Evolutionary conservation across 495 filamentous ascomycete species (phyloP), one percentile per base, ranked within the genome.

Genomic region (Hyphodiscus hymeniophilus): DNA sequence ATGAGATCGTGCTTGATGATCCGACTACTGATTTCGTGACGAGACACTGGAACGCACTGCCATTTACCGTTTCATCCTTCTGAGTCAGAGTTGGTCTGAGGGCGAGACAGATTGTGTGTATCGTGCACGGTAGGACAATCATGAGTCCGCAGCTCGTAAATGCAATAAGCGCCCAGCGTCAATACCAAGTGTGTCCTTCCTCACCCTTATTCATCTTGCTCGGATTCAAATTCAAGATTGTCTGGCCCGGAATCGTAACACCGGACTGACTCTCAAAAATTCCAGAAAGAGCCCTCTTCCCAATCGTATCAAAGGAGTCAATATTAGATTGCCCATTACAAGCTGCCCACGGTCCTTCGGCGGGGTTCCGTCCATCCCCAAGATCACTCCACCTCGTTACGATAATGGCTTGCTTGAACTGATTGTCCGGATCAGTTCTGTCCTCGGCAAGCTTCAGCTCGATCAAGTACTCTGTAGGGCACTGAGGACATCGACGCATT

Each of bases 371-470:
- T 3, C 74, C 73, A 63, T 76, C 66, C 2, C 77, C 77, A 26
- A 81, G 57, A 60, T 81, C 77, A 48, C 63, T 69, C 77, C 77
- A 81, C 18, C 75, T 59, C 15, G 75, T 81, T 13, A 81, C 73
- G n/a, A 73, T 64, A 43, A 81, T 69, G 7, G 71, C 71, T 48
- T 79, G 76, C 51, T 67, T 75, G 61, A 81, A 81, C 12, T 50
- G 54, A 16, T 60, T 56, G 4, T 57, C 33, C 18, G 54, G 50
- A 38, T 59, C 48, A 23, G 38, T 53, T 30, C 54, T 63, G 50
- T 81, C 74, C 56, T 80, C 76, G 1, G 68, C 60, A 34, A 79
- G 58, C 28, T 73, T 75, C 8, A 79, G 51, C 55, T 81, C 76
- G 45, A 79, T 62, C 21, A 80, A 61, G 50, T 81, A 81, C 56